Conservation (phyloP, 306 rosid species). For the Cucurbita maxima region DNA sequence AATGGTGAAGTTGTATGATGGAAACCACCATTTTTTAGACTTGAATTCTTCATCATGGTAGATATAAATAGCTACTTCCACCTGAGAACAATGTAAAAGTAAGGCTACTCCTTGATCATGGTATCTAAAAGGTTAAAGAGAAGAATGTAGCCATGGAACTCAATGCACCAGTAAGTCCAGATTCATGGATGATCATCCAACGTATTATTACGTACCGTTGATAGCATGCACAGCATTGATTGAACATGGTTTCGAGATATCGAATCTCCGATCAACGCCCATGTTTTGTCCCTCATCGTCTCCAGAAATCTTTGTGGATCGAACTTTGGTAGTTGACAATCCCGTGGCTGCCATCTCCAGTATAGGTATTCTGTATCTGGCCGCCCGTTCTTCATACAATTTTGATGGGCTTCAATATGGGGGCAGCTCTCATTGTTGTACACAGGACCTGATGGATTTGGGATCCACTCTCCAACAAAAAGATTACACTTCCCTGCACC, state of each 20-base stretch:
- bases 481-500: conserved; percentile 59
- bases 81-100: conserved; percentile 24
- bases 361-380: conserved; percentile 55
- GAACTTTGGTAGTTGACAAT: conserved; percentile 50
- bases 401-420: conserved; percentile 70
- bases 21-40: conserved; percentile 66
- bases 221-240: conserved; percentile 71
- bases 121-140: neutral
- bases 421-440: conserved; percentile 67
- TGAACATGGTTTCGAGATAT: conserved; percentile 92
- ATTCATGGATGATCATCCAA: no score
- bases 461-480: conserved; percentile 74
- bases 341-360: conserved; percentile 83
- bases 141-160: neutral
- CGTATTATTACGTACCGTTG: conserved; percentile 44
- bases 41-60: conserved; percentile 78
- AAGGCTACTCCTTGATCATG: no score
- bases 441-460: conserved; percentile 41
- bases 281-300: conserved; percentile 55
- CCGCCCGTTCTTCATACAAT: conserved; percentile 77
- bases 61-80: conserved; percentile 45
- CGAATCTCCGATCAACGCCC: conserved; percentile 93
- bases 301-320: conserved; percentile 51
- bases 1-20: conserved; percentile 44
- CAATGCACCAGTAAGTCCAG: no score